Base-by-base conservation (phyloP, 2,329 filamentous ascomycete genomes). In the Fusarium sp. region DNA sequence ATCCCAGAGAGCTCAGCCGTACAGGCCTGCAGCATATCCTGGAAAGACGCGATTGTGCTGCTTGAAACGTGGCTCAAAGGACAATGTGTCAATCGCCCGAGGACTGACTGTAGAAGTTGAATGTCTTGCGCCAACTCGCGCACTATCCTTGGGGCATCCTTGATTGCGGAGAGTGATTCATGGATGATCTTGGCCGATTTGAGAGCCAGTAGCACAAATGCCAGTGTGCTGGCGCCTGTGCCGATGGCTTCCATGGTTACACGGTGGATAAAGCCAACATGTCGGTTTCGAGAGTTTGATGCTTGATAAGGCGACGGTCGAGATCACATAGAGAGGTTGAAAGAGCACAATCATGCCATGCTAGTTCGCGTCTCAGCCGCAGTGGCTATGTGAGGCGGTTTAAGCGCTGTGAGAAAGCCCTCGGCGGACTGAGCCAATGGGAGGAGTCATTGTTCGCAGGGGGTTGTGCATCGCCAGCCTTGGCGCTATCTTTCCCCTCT, bases 141-240 rank as follows among this genome's bases (percentile, higher is more conserved):
- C 1, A 62, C 48, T 50, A 27, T 39, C 20, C 13, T 66, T 0
- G 67, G 67, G 2, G 67, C 67, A 16, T 67, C 67, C 39, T 57
- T 66, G 56, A 71, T 70, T 10, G 45, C 39, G 0, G 61, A 67
- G 3, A 71, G 56, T 2, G 68, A 61, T 43, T 71, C 68, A 30
- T 71, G 54, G 13, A 71, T 35, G 16, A 67, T 11, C 18, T 71
- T 71, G 14, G 48, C 56, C 5, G 68, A 70, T 35, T 71, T 71
- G 18, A 71, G 62, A 5, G 61, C 68, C 1, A 71, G 7, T 3
- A 71, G 41, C 6, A 70, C 56, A 25, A 71, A 71, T 10, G 67
- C 68, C 30, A 71, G 11, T 1, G 68, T 71, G 13, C 67, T 71
- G 6, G 68, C 68, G n/a, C 67, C 68, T 2, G 48, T 50, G 5